phyloP scores from a whole-genome alignment of 495 filamentous ascomycete genomes.

The Hypomontagnella submonticulosa region DNA sequence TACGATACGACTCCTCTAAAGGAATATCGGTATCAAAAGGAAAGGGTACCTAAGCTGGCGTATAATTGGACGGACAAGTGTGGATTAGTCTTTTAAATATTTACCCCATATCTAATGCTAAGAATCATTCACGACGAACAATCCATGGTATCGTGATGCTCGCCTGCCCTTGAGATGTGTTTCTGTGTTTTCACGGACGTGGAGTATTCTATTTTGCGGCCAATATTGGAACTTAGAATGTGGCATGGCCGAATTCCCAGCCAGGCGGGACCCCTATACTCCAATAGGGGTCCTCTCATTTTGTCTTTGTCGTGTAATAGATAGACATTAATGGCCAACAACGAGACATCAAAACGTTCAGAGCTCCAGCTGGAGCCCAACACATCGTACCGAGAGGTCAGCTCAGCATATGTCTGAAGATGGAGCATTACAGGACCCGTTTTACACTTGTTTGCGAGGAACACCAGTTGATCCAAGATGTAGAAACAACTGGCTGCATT shows the following conservation, averaged over 20 bases:
- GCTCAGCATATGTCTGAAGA: no score
- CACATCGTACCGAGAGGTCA: no score
- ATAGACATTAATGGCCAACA: no score
- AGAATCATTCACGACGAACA: background rate
- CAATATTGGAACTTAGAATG: background rate
- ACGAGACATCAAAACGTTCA: no score
- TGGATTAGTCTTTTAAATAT: constrained; percentile 5
- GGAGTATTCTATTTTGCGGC: background rate
- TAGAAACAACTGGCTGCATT: no score
- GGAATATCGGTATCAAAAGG: constrained; percentile 1
- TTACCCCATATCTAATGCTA: background rate
- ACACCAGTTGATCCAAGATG: no score
- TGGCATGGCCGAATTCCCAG: background rate
- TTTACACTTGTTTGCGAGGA: no score
- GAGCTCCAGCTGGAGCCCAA: no score
- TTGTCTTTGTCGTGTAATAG: no score
- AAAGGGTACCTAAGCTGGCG: background rate
- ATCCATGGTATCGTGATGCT: background rate
- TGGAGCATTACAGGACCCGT: no score
- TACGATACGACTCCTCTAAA: background rate
- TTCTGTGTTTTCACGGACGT: background rate
- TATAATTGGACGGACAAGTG: constrained; percentile 2
- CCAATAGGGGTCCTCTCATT: background rate
- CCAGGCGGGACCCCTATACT: constrained; percentile 1
- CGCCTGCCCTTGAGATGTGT: background rate